Percentiles rank a stretch among this genome's conserved stretches.
Evolutionary conservation across 164 flowering plant species (phyloP).

Genomic region (Berberis thunbergii): DNA sequence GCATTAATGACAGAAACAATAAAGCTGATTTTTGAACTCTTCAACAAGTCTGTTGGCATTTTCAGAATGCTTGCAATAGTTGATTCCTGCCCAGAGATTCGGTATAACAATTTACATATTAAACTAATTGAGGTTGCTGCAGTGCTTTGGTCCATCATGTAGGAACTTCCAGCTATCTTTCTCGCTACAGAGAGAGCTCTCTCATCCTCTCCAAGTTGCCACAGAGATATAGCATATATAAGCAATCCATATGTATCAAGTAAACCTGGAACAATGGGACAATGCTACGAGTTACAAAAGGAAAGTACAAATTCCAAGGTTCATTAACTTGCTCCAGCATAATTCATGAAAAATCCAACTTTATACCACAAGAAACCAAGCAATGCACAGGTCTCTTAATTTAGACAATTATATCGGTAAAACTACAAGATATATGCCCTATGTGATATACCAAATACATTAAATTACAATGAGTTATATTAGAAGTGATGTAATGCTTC

Average conservation of each 20-base stretch:
- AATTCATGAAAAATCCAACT: too few relatives aligned
- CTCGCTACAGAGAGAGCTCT: slow-evolving; percentile 48
- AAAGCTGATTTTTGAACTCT: slow-evolving; percentile 59
- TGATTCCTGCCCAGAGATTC: slow-evolving; percentile 55
- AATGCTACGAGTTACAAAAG: neutral
- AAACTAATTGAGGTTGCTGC: slow-evolving; percentile 44
- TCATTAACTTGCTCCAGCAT: neutral
- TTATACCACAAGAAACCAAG: too few relatives aligned
- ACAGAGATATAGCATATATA: slow-evolving; percentile 68
- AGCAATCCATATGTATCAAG: slow-evolving; percentile 63
- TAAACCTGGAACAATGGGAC: slow-evolving; percentile 36
- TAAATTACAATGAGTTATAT: too few relatives aligned
- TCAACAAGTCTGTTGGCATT: slow-evolving; percentile 58
- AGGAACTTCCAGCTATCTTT: slow-evolving; percentile 38
- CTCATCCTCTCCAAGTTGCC: slow-evolving; percentile 65
- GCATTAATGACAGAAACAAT: slow-evolving; percentile 57
- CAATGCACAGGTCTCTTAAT: too few relatives aligned
- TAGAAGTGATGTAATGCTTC: too few relatives aligned
- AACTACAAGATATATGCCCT: too few relatives aligned
- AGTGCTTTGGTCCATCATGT: slow-evolving; percentile 34
- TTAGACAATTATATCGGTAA: too few relatives aligned
- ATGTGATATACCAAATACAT: too few relatives aligned
- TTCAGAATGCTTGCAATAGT: slow-evolving; percentile 48
- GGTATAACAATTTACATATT: slow-evolving; percentile 59
- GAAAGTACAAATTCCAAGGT: neutral